Percentiles rank a stretch among this genome's conserved stretches.
Evolutionary conservation across 2,329 filamentous ascomycete genomes (phyloP).

Genomic region (Calonectria leucothoes): DNA sequence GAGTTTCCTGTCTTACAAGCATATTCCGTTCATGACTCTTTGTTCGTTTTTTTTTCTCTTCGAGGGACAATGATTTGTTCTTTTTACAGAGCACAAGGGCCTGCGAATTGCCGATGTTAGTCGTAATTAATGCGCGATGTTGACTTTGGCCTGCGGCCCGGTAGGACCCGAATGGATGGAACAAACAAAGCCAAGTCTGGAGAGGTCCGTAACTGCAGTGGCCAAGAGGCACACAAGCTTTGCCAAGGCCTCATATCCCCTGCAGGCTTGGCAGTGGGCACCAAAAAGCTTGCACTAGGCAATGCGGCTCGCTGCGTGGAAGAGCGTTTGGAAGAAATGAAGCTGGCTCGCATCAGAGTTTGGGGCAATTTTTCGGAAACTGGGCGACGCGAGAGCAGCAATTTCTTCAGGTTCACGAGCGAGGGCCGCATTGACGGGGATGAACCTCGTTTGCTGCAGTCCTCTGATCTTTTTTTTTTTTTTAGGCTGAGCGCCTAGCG

Average conservation of each 20-base stretch:
- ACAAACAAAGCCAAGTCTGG: slow-evolving; percentile 32
- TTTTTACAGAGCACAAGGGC: neutral
- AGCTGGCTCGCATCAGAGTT: neutral
- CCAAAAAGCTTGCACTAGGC: slow-evolving; percentile 33
- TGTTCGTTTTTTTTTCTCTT: neutral
- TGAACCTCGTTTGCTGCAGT: neutral
- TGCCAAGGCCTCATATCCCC: slow-evolving; percentile 42
- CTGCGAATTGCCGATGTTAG: neutral
- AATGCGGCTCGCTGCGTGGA: slow-evolving; percentile 24
- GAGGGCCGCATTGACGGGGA: neutral
- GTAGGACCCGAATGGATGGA: neutral
- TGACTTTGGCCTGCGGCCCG: neutral
- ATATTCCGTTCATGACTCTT: neutral
- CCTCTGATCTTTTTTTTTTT: too few species aligned
- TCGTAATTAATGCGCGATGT: neutral
- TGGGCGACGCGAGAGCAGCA: neutral
- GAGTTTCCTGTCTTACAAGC: slow-evolving; percentile 27
- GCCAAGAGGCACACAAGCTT: slow-evolving; percentile 43
- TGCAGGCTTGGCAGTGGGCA: slow-evolving; percentile 38
- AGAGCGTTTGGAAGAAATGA: slow-evolving; percentile 1
- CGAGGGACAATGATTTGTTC: neutral
- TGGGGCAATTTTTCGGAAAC: neutral
- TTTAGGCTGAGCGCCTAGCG: neutral
- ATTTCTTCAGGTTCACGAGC: neutral
- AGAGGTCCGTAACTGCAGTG: slow-evolving; percentile 30